These are phyloP conservation scores for Stylonectria norvegica DNA, from an alignment of 2,329 filamentous ascomycete genomes.

Conservation along the genomic window DNA sequence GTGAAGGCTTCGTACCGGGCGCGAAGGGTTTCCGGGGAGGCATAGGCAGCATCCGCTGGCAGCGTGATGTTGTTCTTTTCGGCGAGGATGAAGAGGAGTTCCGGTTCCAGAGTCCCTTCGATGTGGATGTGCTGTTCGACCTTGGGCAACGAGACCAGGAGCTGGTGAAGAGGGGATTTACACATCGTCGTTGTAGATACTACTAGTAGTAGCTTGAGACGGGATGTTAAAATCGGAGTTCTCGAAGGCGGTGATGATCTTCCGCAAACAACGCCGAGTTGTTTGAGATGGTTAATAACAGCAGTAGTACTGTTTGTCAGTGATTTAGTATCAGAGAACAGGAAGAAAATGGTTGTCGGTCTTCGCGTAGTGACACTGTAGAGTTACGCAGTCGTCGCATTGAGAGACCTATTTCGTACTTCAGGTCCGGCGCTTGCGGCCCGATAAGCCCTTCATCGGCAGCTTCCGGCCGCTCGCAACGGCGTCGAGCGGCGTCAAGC, in stretches of 20 bases:
- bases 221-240: too few species aligned
- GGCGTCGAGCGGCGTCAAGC: constrained; percentile 8
- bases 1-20: constrained; percentile 65
- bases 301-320: too few species aligned
- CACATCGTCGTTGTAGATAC: constrained; percentile 44
- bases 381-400: too few species aligned
- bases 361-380: too few species aligned
- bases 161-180: constrained; percentile 46
- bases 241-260: too few species aligned
- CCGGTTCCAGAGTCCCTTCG: constrained; percentile 69
- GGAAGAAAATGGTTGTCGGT: too few species aligned
- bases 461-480: constrained; percentile 8
- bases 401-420: too few species aligned
- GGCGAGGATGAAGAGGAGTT: constrained; percentile 67
- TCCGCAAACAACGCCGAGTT: too few species aligned
- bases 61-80: constrained; percentile 62
- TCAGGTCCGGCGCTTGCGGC: constrained; percentile 1
- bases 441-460: constrained; percentile 8
- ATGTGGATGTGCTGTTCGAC: constrained; percentile 81
- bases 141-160: constrained; percentile 67
- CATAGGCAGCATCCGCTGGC: constrained; percentile 61
- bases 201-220: too few species aligned
- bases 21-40: constrained; percentile 55
- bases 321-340: too few species aligned
- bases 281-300: too few species aligned